phyloP scores from a whole-genome alignment of 164 flowering plant genomes.

The Warburgia ugandensis region DNA sequence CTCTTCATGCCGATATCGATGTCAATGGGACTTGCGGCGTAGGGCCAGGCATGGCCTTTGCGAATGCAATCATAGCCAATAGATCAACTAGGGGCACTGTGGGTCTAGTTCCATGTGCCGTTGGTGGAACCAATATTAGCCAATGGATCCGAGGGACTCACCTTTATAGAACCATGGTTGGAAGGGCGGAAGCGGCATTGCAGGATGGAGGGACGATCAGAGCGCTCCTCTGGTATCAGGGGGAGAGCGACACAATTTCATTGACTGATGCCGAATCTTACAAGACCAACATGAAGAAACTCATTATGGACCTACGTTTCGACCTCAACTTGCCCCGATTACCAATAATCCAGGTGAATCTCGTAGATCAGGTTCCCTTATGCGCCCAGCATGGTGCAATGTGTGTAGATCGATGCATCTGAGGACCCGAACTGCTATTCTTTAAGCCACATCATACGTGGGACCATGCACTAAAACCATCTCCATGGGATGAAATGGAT shows the following conservation, averaged over 20 bases:
- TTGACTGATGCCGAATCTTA: constrained; percentile 31
- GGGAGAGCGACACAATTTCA: constrained; percentile 54
- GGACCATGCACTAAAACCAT: no score
- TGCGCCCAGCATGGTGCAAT: no score
- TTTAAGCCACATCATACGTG: background rate
- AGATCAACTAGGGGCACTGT: constrained; percentile 3
- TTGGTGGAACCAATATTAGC: constrained; percentile 76
- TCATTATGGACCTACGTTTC: constrained; percentile 33
- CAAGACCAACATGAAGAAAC: constrained; percentile 11
- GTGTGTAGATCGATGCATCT: background rate
- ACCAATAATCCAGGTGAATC: constrained; percentile 60
- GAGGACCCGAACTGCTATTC: background rate
- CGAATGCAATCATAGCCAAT: constrained; percentile 33
- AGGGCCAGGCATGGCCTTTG: constrained; percentile 85
- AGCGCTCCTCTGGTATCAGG: constrained; percentile 78
- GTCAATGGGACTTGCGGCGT: constrained; percentile 62
- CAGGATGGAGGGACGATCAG: constrained; percentile 42
- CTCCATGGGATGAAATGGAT: no score
- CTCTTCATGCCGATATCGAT: constrained; percentile 85
- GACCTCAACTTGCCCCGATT: constrained; percentile 55
- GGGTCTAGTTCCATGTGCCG: constrained; percentile 68
- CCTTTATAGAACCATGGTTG: constrained; percentile 66
- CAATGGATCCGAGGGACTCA: constrained; percentile 75
- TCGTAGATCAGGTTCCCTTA: no score
- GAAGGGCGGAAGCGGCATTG: constrained; percentile 45